A percentile compares a stretch with the other conserved stretches of the same genome.
These are phyloP conservation scores for Carex littledalei DNA, from an alignment of 176 grass and related monocot species.

Conservation along the genomic window DNA sequence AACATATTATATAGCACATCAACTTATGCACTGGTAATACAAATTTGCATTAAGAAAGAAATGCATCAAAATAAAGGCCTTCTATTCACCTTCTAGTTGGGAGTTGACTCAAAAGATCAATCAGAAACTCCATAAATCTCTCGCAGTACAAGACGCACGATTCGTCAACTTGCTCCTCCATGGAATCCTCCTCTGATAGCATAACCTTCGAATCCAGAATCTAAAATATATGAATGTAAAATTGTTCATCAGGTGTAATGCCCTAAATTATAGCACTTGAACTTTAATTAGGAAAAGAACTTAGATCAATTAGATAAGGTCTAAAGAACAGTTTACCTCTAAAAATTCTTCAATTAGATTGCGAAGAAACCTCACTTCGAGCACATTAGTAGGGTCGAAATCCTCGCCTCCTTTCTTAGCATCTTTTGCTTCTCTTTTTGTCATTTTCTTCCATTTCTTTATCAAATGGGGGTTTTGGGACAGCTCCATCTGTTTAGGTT, in stretches of 20 bases:
- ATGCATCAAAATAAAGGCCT: slow-evolving; percentile 1
- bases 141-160: slow-evolving; percentile 93
- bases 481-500: slow-evolving; percentile 77
- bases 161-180: slow-evolving; percentile 56
- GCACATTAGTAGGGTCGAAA: slow-evolving; percentile 44
- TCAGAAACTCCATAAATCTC: slow-evolving; percentile 99
- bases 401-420: slow-evolving; percentile 51
- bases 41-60: neutral
- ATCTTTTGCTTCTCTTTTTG: slow-evolving; percentile 76
- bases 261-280: neutral
- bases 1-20: neutral
- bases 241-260: neutral
- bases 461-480: slow-evolving; percentile 83
- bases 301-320: neutral
- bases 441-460: slow-evolving; percentile 95
- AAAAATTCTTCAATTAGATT: slow-evolving; percentile 93
- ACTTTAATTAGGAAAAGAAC: neutral
- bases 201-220: slow-evolving; percentile 75
- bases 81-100: slow-evolving; percentile 73
- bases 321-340: slow-evolving; percentile 37
- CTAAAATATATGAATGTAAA: neutral
- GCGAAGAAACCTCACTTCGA: slow-evolving; percentile 71
- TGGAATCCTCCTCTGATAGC: slow-evolving; percentile 38
- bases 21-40: neutral
- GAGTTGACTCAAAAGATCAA: slow-evolving; percentile 98